Evolutionary conservation across 768 basidiomycete genomes (phyloP).

Genomic region (Hydnum rufescens): DNA sequence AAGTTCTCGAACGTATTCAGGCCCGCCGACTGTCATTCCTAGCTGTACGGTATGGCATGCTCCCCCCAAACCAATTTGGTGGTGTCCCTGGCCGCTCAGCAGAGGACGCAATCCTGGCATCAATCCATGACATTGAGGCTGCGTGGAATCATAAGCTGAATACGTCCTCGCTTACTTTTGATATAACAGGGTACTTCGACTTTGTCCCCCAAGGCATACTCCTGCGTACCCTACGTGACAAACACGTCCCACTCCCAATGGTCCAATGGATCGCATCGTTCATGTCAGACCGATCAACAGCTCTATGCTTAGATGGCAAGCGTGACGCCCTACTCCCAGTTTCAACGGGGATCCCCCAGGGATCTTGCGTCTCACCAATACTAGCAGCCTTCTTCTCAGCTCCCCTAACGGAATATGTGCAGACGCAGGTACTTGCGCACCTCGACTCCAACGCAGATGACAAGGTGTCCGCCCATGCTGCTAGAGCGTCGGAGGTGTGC

Average conservation of each 20-base stretch:
- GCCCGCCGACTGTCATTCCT: slow-evolving; percentile 14
- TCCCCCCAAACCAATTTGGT: slow-evolving; percentile 15
- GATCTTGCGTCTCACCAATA: neutral
- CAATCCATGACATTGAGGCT: slow-evolving; percentile 11
- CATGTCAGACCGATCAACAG: neutral
- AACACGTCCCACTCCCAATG: neutral
- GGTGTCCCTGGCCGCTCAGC: slow-evolving; percentile 9
- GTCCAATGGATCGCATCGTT: slow-evolving; percentile 1
- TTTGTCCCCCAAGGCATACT: neutral
- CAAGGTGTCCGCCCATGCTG: no score
- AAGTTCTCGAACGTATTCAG: slow-evolving; percentile 17
- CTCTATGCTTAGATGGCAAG: neutral
- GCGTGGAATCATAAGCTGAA: slow-evolving; percentile 3
- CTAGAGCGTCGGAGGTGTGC: neutral
- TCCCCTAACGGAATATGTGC: neutral
- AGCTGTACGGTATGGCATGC: slow-evolving; percentile 12
- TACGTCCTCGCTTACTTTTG: neutral
- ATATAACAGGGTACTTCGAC: neutral
- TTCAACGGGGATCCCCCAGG: neutral
- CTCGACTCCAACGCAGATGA: neutral
- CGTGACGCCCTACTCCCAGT: neutral
- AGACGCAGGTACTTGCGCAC: neutral
- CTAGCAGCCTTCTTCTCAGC: neutral
- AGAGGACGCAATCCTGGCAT: slow-evolving; percentile 10
- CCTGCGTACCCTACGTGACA: neutral